Percentiles rank a stretch among this genome's conserved stretches.
Evolutionary conservation across 768 basidiomycete species (phyloP).

Genomic region (Rhodosporidiobolus sp.): DNA sequence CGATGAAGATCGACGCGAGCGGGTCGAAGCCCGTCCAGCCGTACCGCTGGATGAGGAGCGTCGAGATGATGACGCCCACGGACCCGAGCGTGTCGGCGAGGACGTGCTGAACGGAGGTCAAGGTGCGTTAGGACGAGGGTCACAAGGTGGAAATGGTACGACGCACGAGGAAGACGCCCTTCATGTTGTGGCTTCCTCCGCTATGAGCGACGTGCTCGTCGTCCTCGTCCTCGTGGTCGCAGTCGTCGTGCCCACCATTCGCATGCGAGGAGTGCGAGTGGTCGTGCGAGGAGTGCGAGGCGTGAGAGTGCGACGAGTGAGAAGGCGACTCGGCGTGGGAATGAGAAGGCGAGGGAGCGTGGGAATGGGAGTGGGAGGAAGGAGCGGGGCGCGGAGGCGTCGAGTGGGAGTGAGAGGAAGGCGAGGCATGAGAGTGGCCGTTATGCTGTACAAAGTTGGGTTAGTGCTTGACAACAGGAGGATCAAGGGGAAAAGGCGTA

Average conservation of each 20-base stretch:
- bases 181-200: constrained; percentile 94
- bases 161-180: constrained; percentile 69
- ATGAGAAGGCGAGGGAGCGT: constrained; percentile 8
- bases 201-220: constrained; percentile 22
- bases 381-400: neutral
- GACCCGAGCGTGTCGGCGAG: constrained; percentile 96
- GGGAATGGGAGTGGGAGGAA: neutral
- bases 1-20: constrained; percentile 94
- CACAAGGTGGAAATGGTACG: too few species aligned
- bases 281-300: constrained; percentile 47
- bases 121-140: too few species aligned
- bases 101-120: constrained; percentile 61
- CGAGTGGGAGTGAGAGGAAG: constrained; percentile 12
- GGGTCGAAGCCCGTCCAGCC: constrained; percentile 99
- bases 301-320: neutral
- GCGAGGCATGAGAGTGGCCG: constrained; percentile 17
- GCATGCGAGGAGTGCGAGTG: constrained; percentile 21
- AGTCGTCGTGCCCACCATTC: constrained; percentile 40
- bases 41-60: constrained; percentile 87
- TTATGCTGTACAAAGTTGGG: neutral
- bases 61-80: constrained; percentile 96
- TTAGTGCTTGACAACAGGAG: neutral
- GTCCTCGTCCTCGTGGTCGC: constrained; percentile 36
- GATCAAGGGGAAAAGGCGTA: neutral
- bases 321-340: constrained; percentile 39